Evolutionary conservation across 139 green algal genomes (phyloP).

Genomic region (Marvania coccoides): DNA sequence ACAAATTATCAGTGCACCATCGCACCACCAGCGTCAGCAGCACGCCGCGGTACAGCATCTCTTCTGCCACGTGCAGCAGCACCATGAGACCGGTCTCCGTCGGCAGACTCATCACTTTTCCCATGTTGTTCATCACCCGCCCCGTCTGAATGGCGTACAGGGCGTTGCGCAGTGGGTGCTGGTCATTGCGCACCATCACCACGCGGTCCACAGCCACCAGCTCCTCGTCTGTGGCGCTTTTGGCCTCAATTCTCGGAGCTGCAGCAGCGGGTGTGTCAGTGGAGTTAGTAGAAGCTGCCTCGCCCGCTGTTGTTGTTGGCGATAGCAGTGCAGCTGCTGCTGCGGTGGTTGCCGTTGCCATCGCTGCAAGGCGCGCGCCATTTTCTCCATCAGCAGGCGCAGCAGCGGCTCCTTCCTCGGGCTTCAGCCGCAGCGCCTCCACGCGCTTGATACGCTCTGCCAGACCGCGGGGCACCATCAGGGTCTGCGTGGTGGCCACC

Average conservation of each 20-base stretch:
- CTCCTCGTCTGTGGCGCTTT: conserved; percentile 1
- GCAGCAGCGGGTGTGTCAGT: background rate
- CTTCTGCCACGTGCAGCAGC: conserved; percentile 28
- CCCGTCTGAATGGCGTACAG: conserved; percentile 13
- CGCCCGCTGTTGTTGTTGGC: too few species aligned
- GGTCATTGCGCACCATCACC: conserved; percentile 4
- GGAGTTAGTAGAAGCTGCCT: background rate
- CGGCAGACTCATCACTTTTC: conserved; percentile 7
- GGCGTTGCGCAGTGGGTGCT: conserved; percentile 16
- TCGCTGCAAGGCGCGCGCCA: too few species aligned
- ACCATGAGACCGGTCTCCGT: conserved; percentile 31
- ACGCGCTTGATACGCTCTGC: background rate
- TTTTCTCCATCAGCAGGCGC: background rate
- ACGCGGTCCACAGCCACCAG: conserved; percentile 18
- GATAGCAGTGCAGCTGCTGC: too few species aligned
- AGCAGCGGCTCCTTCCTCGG: background rate
- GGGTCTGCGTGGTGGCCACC: background rate
- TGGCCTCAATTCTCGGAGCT: background rate
- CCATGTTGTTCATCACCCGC: conserved; percentile 13
- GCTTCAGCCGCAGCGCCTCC: background rate
- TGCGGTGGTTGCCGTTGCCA: too few species aligned
- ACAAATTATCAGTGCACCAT: conserved; percentile 43
- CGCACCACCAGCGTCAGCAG: conserved; percentile 29
- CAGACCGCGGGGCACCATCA: background rate
- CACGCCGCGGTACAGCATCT: conserved; percentile 56